Base-by-base conservation (phyloP, 805 yeast species). In the Spathaspora gorwiae region DNA sequence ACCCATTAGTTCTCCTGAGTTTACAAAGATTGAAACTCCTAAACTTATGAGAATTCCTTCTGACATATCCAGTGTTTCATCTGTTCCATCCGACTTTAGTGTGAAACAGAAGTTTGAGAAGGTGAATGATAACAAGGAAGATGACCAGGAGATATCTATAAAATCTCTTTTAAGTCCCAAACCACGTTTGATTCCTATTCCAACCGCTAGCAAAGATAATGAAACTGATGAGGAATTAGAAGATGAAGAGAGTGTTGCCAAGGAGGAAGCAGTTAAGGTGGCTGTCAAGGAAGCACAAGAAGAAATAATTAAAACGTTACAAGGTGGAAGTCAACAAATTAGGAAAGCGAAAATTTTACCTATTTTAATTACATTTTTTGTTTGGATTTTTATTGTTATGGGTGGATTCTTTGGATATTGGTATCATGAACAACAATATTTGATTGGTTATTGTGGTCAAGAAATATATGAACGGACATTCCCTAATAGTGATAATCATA, bases 401-500 rank as follows among this genome's bases (percentile, higher is more conserved):
- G 51, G 67, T 8, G 67, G 73, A 1, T 53, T 77, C 6, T 70
- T 72, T 51, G 73, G 70, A 0, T 64, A 75, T 43, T 80, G 87
- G 84, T 84, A 83, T 62, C 68, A 86, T 39, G 83, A 83, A 48
- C 84, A 85, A 57, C 73, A 77, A 35, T 54, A 76, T 11, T 65
- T 78, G 31, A 72, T 80, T 36, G 96, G 96, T 0, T 89, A 80
- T 60, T 89, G 96, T 68, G 90, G 90, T 0, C 65, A 72, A 31
- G 86, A 83, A 54, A 66, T 80, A 11, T 45, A 70, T 49, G 63
- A 65, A 40, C 72, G 75, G 14, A 70, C 76, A 6, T 63, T 77
- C 41, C 67, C 70, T 1, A 40, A 51, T 11, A 51, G 54, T 2
- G 55, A 60, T 6, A 53, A 60, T 5, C 64, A 65, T 29, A 55